A percentile compares a stretch with the other conserved stretches of the same genome.
Conservation (phyloP, 345 rosid genomes). For the Toxicodendron radicans region DNA sequence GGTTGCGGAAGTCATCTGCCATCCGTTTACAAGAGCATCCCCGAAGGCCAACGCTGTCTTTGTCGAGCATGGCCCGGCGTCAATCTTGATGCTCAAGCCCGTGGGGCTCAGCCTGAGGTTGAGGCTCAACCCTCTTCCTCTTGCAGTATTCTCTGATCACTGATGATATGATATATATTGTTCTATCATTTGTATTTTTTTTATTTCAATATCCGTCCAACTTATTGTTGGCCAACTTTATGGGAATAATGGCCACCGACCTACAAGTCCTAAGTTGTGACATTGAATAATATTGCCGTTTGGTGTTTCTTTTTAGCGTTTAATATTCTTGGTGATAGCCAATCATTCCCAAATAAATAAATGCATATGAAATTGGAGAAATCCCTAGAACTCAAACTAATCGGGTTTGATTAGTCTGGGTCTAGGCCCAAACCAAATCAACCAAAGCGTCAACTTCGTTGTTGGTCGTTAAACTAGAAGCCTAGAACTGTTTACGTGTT, state of each 20-base stretch:
- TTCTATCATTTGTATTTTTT: neutral
- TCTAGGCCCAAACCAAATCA: neutral
- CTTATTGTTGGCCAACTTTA: neutral
- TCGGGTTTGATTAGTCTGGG: neutral
- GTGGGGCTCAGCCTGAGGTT: neutral
- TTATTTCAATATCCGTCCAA: too few species aligned
- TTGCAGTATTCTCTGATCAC: slow-evolving; percentile 15
- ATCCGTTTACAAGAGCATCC: slow-evolving; percentile 15
- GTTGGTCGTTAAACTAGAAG: too few species aligned
- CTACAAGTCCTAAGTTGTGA: too few species aligned
- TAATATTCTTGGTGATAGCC: too few species aligned
- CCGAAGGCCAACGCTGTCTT: slow-evolving; percentile 20
- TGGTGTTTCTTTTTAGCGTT: too few species aligned
- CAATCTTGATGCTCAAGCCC: slow-evolving; percentile 1
- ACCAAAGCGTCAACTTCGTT: neutral
- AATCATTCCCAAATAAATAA: too few species aligned
- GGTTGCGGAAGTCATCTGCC: slow-evolving; percentile 22
- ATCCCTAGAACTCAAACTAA: neutral
- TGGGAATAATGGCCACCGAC: too few species aligned
- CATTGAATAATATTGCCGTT: too few species aligned
- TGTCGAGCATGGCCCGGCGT: slow-evolving; percentile 25
- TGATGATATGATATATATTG: neutral
- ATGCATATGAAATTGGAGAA: too few species aligned
- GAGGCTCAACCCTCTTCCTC: neutral
- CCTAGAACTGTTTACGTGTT: neutral